phyloP scores from a whole-genome alignment of 2,329 filamentous ascomycete genomes.

The Trichoderma atroviride region DNA sequence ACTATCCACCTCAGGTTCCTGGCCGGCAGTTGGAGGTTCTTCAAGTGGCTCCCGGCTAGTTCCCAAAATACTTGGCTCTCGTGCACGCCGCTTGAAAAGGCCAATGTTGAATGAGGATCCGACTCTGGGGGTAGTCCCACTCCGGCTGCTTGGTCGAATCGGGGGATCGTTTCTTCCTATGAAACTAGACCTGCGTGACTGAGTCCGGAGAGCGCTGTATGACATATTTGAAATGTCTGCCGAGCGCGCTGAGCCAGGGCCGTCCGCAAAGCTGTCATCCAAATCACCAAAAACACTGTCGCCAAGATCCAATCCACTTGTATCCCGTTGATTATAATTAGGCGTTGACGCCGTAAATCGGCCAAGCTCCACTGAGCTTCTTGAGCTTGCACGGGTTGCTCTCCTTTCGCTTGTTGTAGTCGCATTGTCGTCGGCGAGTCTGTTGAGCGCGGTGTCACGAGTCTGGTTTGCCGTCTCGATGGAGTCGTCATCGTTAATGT shows the following conservation, averaged over 20 bases:
- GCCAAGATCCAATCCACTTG: slow-evolving; percentile 54
- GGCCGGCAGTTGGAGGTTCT: slow-evolving; percentile 39
- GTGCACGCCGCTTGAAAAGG: slow-evolving; percentile 57
- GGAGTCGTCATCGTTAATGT: slow-evolving; percentile 34
- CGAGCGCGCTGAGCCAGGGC: slow-evolving; percentile 41
- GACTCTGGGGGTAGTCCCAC: slow-evolving; percentile 51
- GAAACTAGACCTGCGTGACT: slow-evolving; percentile 54
- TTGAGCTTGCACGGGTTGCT: slow-evolving; percentile 35
- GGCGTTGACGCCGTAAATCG: slow-evolving; percentile 42
- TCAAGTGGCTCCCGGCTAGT: slow-evolving; percentile 49
- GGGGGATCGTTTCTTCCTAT: slow-evolving; percentile 54
- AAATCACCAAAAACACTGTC: slow-evolving; percentile 52
- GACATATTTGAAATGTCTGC: slow-evolving; percentile 52
- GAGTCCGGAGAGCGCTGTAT: slow-evolving; percentile 50
- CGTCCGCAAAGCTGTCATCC: slow-evolving; percentile 48
- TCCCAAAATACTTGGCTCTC: slow-evolving; percentile 65
- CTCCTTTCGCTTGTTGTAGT: slow-evolving; percentile 36
- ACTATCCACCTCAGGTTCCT: slow-evolving; percentile 43
- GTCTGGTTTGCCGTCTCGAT: slow-evolving; percentile 34
- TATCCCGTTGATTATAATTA: slow-evolving; percentile 42
- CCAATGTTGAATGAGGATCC: slow-evolving; percentile 59
- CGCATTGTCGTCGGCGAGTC: slow-evolving; percentile 41
- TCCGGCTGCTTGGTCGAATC: slow-evolving; percentile 57
- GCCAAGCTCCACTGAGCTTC: slow-evolving; percentile 43
- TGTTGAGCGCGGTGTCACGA: slow-evolving; percentile 44